phyloP scores from a whole-genome alignment of 352 stramenopile species.

The Phytophthora fragariae region DNA sequence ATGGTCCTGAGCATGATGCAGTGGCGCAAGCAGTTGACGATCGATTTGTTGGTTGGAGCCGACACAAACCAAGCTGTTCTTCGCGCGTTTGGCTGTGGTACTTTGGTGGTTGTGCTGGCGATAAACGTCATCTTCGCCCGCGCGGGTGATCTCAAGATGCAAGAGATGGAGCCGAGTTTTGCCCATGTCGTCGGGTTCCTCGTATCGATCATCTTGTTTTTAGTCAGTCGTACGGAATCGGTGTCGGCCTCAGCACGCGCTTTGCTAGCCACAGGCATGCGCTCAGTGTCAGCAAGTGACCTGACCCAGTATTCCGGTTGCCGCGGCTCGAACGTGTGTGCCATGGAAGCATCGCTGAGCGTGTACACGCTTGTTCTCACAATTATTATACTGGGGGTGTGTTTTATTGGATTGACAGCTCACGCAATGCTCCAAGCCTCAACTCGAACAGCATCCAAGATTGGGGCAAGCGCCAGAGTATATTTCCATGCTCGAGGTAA shows the following conservation, averaged over 20 bases:
- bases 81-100: slow-evolving; percentile 42
- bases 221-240: slow-evolving; percentile 14
- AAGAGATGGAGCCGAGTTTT: slow-evolving; percentile 51
- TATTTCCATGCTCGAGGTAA: slow-evolving; percentile 2
- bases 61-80: slow-evolving; percentile 38
- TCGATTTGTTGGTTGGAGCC: slow-evolving; percentile 48
- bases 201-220: slow-evolving; percentile 31
- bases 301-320: slow-evolving; percentile 44
- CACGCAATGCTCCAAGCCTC: slow-evolving; percentile 30
- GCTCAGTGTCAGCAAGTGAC: slow-evolving; percentile 25
- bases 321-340: slow-evolving; percentile 42
- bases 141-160: slow-evolving; percentile 43
- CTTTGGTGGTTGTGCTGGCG: slow-evolving; percentile 37
- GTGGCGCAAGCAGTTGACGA: slow-evolving; percentile 46
- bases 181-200: slow-evolving; percentile 43
- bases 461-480: not conserved
- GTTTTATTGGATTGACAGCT: slow-evolving; percentile 22
- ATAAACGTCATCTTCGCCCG: slow-evolving; percentile 51
- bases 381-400: slow-evolving; percentile 15
- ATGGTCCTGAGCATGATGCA: slow-evolving; percentile 44
- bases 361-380: slow-evolving; percentile 34
- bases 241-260: slow-evolving; percentile 16
- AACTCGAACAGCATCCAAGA: slow-evolving; percentile 3
- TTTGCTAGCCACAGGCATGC: slow-evolving; percentile 39
- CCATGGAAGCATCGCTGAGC: slow-evolving; percentile 30